A percentile compares a stretch with the other conserved stretches of the same genome.
phyloP scores from a whole-genome alignment of 495 filamentous ascomycete genomes.

The Immersiella caudata region DNA sequence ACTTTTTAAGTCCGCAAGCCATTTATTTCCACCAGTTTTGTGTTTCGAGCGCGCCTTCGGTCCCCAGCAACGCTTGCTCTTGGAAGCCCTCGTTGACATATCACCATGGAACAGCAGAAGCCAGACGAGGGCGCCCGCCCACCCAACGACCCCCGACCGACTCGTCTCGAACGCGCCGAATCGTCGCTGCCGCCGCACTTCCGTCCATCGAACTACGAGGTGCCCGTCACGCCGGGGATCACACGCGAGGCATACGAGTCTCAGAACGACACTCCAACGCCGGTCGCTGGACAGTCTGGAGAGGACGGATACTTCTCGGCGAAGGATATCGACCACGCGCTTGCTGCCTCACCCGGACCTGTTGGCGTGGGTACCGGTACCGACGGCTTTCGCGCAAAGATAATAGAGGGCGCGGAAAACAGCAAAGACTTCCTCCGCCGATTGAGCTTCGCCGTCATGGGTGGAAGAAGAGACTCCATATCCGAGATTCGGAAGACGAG shows the following conservation, averaged over 20 bases:
- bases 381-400: constrained; percentile 47
- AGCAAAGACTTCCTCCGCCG: constrained; percentile 65
- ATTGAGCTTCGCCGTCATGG: constrained; percentile 56
- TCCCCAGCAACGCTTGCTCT: not conserved
- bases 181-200: constrained; percentile 41
- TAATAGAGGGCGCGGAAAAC: constrained; percentile 55
- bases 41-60: not conserved
- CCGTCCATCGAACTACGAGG: constrained; percentile 36
- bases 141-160: constrained; percentile 15
- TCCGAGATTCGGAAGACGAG: constrained; percentile 61
- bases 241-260: constrained; percentile 40
- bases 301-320: constrained; percentile 44
- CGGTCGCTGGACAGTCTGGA: constrained; percentile 19
- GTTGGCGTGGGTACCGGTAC: constrained; percentile 10
- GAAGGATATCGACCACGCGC: constrained; percentile 34
- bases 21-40: not conserved
- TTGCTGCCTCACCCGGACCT: constrained; percentile 29
- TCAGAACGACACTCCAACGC: constrained; percentile 20
- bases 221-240: constrained; percentile 57
- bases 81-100: constrained; percentile 4
- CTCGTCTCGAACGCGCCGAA: constrained; percentile 24
- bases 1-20: not conserved
- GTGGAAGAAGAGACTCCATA: constrained; percentile 51
- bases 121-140: constrained; percentile 1
- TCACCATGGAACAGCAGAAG: constrained; percentile 18